Conservation (phyloP, 2,329 filamentous ascomycete species). For the Fusarium brachygibbosum region DNA sequence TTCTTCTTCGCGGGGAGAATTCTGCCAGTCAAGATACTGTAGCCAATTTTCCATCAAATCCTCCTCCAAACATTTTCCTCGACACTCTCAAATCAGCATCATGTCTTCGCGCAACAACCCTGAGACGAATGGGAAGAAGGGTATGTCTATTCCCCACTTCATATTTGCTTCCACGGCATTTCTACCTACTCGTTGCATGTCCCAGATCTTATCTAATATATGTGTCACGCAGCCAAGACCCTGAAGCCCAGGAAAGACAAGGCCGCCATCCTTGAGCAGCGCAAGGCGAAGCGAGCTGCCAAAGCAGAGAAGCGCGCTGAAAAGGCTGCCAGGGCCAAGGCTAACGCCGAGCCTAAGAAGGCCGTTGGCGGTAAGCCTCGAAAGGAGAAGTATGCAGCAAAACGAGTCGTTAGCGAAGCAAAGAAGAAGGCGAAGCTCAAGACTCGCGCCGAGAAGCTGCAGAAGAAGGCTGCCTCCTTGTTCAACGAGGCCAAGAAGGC, state of each 20-base stretch:
- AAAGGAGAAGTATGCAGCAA: constrained; percentile 40
- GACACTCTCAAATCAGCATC: constrained; percentile 7
- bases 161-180: not conserved
- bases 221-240: constrained; percentile 27
- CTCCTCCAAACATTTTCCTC: constrained; percentile 4
- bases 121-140: constrained; percentile 39
- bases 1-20: not conserved
- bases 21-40: too few species aligned
- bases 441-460: constrained; percentile 55
- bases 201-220: not conserved
- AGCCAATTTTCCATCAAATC: not conserved
- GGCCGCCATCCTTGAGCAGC: constrained; percentile 39
- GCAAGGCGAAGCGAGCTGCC: constrained; percentile 55
- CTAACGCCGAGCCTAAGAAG: constrained; percentile 55
- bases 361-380: constrained; percentile 48
- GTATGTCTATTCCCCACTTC: constrained; percentile 10
- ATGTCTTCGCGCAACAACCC: constrained; percentile 30
- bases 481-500: constrained; percentile 57
- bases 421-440: constrained; percentile 57
- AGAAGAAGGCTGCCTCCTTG: constrained; percentile 54
- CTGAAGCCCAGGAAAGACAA: constrained; percentile 35
- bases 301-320: constrained; percentile 57
- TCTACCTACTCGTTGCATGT: not conserved
- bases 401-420: constrained; percentile 53
- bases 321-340: constrained; percentile 50